A percentile compares a stretch with the other conserved stretches of the same genome.
phyloP scores from a whole-genome alignment of 202 grass and related monocot genomes.

The Tripidium arundinaceum region DNA sequence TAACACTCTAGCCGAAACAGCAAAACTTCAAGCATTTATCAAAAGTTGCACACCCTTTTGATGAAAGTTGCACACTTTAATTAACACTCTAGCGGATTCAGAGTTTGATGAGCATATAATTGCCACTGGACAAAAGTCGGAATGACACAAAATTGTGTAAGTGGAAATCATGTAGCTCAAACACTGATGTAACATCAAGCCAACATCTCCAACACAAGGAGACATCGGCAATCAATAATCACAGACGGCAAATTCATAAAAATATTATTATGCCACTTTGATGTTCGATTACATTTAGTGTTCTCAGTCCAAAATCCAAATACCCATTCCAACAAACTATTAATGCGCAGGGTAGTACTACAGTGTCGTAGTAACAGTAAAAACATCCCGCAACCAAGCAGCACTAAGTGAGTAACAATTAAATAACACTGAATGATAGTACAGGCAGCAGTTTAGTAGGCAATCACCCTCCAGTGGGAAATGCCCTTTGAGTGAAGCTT shows the following conservation, averaged over 20 bases:
- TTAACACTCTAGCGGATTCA: neutral
- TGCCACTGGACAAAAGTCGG: neutral
- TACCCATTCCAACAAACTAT: neutral
- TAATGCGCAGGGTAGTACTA: neutral
- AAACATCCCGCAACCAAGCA: neutral
- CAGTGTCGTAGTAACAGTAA: neutral
- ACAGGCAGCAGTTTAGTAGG: neutral
- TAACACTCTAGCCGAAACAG: neutral
- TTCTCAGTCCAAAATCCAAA: neutral
- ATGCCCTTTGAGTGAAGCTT: slow-evolving; percentile 38
- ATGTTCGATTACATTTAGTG: neutral
- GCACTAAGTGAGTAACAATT: neutral
- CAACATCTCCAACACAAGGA: neutral
- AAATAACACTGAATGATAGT: neutral
- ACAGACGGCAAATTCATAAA: neutral
- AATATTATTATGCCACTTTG: neutral
- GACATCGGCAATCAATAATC: neutral
- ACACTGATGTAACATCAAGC: neutral
- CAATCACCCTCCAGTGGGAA: neutral
- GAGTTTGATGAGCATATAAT: neutral
- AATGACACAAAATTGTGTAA: neutral
- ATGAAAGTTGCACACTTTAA: neutral
- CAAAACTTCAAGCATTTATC: neutral
- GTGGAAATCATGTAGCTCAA: neutral
- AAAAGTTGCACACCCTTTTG: neutral